A percentile compares a stretch with the other conserved stretches of the same genome.
Conservation (phyloP, 2,329 filamentous ascomycete genomes). For the Paecilomyces fulvus region DNA sequence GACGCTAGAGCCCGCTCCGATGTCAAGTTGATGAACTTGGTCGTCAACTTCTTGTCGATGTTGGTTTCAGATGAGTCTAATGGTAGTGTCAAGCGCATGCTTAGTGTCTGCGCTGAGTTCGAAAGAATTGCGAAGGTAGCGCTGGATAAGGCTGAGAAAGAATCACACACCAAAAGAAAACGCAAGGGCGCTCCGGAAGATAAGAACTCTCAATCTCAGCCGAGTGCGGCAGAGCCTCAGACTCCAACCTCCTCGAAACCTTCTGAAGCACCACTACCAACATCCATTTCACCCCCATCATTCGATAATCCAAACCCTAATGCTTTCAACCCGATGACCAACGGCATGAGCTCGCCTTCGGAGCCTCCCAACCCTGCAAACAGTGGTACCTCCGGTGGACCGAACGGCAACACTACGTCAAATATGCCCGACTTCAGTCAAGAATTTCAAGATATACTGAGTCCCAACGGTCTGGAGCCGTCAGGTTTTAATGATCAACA, state of each 20-base stretch:
- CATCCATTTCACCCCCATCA: conserved; percentile 17
- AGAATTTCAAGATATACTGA: conserved; percentile 31
- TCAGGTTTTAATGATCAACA: conserved; percentile 24
- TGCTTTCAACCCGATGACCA: conserved; percentile 9
- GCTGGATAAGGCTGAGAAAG: conserved; percentile 83
- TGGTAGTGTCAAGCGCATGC: conserved; percentile 86
- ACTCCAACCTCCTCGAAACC: conserved; percentile 19
- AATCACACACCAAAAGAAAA: conserved; percentile 71
- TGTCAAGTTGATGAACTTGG: conserved; percentile 80
- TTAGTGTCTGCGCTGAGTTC: conserved; percentile 90
- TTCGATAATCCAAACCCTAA: conserved; percentile 11
- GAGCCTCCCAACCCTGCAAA: conserved; percentile 15
- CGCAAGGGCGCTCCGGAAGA: conserved; percentile 61
- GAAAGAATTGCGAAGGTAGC: conserved; percentile 87
- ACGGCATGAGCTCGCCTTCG: conserved; percentile 15
- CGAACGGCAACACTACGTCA: conserved; percentile 17
- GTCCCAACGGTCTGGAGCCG: conserved; percentile 24
- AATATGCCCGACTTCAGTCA: conserved; percentile 22
- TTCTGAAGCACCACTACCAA: conserved; percentile 11
- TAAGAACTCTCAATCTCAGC: conserved; percentile 13
- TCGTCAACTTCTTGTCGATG: conserved; percentile 85
- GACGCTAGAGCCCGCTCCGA: conserved; percentile 84
- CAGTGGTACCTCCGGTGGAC: conserved; percentile 13
- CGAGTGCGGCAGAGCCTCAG: conserved; percentile 7
- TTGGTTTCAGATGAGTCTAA: conserved; percentile 84